These are phyloP conservation scores for Kwoniella sp. DNA, from an alignment of 768 basidiomycete species.

Conservation along the genomic window DNA sequence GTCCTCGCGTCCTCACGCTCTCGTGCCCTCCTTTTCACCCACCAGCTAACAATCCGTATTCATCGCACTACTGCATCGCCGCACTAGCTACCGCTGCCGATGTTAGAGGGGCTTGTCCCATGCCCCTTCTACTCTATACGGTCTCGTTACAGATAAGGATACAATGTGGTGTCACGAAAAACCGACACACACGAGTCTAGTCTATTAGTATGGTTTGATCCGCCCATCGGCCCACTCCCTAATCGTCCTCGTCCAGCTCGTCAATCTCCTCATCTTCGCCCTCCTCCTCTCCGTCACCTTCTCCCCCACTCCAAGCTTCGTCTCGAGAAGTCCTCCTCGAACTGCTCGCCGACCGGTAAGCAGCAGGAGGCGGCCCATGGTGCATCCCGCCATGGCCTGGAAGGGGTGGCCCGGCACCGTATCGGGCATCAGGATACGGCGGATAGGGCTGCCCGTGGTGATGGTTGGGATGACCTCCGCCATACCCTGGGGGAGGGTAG, in stretches of 20 bases:
- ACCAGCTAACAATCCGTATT: no score
- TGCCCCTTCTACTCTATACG: no score
- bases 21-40: no score
- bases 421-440: neutral
- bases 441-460: neutral
- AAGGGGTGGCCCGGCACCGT: neutral
- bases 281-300: slow-evolving; percentile 8
- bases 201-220: no score
- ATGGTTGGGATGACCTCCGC: neutral
- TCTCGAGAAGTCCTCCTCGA: slow-evolving; percentile 9
- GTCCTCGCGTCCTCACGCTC: no score
- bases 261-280: slow-evolving; percentile 23
- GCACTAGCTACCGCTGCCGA: no score
- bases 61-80: no score
- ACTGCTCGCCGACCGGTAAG: neutral
- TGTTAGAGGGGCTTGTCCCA: no score
- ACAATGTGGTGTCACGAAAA: no score
- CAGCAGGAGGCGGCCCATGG: neutral
- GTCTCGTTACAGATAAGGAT: no score
- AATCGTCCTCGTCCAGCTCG: slow-evolving; percentile 23
- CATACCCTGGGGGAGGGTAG: neutral
- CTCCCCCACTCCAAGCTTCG: slow-evolving; percentile 12
- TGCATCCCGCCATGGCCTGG: neutral
- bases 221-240: no score
- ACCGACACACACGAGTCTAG: no score